Base-by-base conservation (phyloP, 305 asterid species). In the Vinca major region DNA sequence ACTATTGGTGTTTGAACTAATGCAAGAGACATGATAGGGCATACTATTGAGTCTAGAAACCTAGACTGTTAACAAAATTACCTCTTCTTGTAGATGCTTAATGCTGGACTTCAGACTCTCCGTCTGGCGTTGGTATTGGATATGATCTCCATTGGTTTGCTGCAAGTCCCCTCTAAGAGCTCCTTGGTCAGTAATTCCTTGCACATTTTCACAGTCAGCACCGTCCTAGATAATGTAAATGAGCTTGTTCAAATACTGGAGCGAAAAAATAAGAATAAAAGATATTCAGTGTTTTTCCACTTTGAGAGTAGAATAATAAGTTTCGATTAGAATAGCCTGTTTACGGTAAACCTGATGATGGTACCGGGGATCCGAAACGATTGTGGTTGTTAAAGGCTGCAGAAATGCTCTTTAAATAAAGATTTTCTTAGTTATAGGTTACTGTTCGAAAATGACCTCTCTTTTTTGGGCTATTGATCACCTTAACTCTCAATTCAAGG, bases 51-150 rank as follows among this genome's bases (percentile, higher is more conserved):
- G 5, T 60, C 33, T 26, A 26, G 64, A 37, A 37, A 36, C 64
- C 47, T 5, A 36, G n/a, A 37, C 3, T 61, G 11, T 61, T 39
- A 61, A n/a, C 7, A 66, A 63, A 71, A 71, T 54, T 88, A 91
- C 99, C 97, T 91, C 92, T 69, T 89, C 95, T 60, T 86, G 90
- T 72, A 91, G 81, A 77, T 88, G 95, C 74, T 86, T 90, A 78
- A 94, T 77, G 86, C 98, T 86, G 67, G 94, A 88, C 81, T 79
- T 86, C 81, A 94, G 77, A 73, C 73, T 77, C 71, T 82, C 86
- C 40, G 89, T 80, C 70, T 84, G 81, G 74, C 74, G 78, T 65
- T 63, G 73, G 50, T 82, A 84, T 62, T 36, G 64, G 58, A 37
- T 65, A 56, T 67, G 71, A 67, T 78, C 80, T 62, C 84, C 82